Evolutionary conservation across 805 yeast genomes (phyloP).

Genomic region (Candida tammaniensis): DNA sequence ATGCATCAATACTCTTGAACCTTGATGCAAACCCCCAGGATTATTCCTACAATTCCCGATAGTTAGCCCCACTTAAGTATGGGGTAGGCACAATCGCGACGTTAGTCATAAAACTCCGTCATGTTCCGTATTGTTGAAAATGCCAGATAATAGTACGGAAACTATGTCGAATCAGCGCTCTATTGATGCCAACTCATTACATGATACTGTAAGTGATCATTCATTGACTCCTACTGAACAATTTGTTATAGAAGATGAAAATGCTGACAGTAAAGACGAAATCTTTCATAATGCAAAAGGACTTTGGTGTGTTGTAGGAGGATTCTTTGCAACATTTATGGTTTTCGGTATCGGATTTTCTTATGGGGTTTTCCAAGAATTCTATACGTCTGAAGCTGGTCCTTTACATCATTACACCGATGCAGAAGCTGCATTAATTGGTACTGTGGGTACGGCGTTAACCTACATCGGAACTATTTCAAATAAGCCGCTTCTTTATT

Average conservation of each 20-base stretch:
- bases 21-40: too few species aligned
- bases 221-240: slow-evolving; percentile 4
- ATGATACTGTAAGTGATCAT: too few species aligned
- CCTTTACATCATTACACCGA: slow-evolving; percentile 22
- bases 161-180: too few species aligned
- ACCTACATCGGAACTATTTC: slow-evolving; percentile 28
- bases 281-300: slow-evolving; percentile 11
- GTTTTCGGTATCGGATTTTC: slow-evolving; percentile 36
- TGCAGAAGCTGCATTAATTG: slow-evolving; percentile 30
- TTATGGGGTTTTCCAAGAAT: slow-evolving; percentile 38
- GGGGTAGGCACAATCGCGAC: too few species aligned
- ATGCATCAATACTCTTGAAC: too few species aligned
- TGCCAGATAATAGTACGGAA: too few species aligned
- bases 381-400: slow-evolving; percentile 24
- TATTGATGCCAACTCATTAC: too few species aligned
- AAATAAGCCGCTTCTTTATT: slow-evolving; percentile 17
- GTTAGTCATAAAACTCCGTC: too few species aligned
- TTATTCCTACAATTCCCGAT: too few species aligned
- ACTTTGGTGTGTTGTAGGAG: slow-evolving; percentile 14
- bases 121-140: too few species aligned
- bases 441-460: slow-evolving; percentile 28
- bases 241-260: slow-evolving; percentile 2
- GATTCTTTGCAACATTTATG: slow-evolving; percentile 25
- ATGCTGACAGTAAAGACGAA: slow-evolving; percentile 3
- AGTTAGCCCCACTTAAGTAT: too few species aligned